A percentile compares a stretch with the other conserved stretches of the same genome.
Conservation (phyloP, 1,284 basidiomycete genomes). For the Austropuccinia psidii region DNA sequence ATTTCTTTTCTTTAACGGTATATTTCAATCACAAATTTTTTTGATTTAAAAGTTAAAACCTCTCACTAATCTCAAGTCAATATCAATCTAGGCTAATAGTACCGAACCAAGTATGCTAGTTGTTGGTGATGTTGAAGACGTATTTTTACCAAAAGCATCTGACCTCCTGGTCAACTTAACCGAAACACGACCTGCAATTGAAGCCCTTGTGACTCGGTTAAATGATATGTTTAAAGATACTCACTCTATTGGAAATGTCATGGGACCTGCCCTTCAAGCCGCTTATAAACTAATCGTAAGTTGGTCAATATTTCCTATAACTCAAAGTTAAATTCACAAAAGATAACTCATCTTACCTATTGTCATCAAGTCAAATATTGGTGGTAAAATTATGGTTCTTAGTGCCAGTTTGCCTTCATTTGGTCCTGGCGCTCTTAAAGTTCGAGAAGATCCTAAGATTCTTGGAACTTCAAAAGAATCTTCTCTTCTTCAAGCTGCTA, state of each 20-base stretch:
- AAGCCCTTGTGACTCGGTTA: slow-evolving; percentile 70
- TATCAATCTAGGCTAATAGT: slow-evolving; percentile 59
- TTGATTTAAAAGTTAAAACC: background rate
- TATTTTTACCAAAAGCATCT: slow-evolving; percentile 93
- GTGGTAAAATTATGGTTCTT: slow-evolving; percentile 90
- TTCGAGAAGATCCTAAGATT: slow-evolving; percentile 91
- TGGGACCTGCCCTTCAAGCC: slow-evolving; percentile 92
- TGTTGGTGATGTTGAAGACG: slow-evolving; percentile 91
- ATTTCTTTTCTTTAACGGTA: slow-evolving; percentile 82
- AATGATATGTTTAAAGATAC: slow-evolving; percentile 97
- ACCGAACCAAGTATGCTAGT: slow-evolving; percentile 90
- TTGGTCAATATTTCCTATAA: slow-evolving; percentile 12
- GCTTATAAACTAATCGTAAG: slow-evolving; percentile 86
- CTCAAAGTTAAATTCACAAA: too few relatives aligned
- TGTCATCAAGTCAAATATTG: slow-evolving; percentile 64
- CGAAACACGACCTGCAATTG: slow-evolving; percentile 73
- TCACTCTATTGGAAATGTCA: slow-evolving; percentile 78
- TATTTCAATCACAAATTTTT: background rate
- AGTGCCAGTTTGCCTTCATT: slow-evolving; percentile 77
- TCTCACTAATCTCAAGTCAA: slow-evolving; percentile 16
- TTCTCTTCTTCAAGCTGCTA: slow-evolving; percentile 73
- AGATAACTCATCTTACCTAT: background rate
- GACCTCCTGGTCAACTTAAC: slow-evolving; percentile 89
- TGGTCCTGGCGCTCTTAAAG: slow-evolving; percentile 86
- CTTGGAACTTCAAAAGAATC: slow-evolving; percentile 93